phyloP scores from a whole-genome alignment of 75 land plant species.

The Pinus albicaulis region DNA sequence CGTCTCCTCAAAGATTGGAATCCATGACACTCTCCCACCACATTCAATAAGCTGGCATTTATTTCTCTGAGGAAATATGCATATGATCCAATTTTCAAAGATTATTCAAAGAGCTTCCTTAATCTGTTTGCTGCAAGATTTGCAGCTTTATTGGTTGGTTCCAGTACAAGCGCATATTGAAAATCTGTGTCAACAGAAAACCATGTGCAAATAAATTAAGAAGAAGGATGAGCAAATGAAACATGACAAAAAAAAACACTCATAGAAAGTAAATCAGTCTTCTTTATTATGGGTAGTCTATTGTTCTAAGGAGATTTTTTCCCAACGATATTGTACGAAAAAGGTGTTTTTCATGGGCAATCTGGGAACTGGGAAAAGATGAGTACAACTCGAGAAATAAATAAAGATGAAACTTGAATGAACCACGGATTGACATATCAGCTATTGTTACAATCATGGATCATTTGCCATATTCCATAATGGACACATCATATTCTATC shows the following conservation, averaged over 20 bases:
- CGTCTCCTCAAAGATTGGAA: not conserved
- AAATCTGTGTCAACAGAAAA: slow-evolving; percentile 58
- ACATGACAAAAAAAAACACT: not conserved
- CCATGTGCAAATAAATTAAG: not conserved
- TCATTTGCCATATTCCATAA: not conserved
- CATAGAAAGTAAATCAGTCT: not conserved
- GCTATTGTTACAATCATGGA: not conserved
- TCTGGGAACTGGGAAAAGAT: too few relatives aligned
- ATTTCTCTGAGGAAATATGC: slow-evolving; percentile 7
- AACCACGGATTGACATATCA: not conserved
- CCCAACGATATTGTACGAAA: too few relatives aligned
- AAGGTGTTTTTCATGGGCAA: too few relatives aligned
- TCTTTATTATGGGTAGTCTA: not conserved
- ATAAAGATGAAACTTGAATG: not conserved
- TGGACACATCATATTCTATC: not conserved
- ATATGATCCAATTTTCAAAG: not conserved
- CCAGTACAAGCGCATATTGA: slow-evolving; percentile 72
- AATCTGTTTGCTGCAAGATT: slow-evolving; percentile 46
- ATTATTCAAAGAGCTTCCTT: slow-evolving; percentile 50
- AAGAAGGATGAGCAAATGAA: not conserved
- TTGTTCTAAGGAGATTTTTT: too few relatives aligned
- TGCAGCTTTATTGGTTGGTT: slow-evolving; percentile 89
- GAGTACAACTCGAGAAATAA: not conserved
- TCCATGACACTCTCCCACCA: not conserved
- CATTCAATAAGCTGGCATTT: not conserved